Percentiles rank a stretch among this genome's conserved stretches.
Evolutionary conservation across 345 rosid genomes (phyloP).

Genomic region (Fremontodendron californicum): DNA sequence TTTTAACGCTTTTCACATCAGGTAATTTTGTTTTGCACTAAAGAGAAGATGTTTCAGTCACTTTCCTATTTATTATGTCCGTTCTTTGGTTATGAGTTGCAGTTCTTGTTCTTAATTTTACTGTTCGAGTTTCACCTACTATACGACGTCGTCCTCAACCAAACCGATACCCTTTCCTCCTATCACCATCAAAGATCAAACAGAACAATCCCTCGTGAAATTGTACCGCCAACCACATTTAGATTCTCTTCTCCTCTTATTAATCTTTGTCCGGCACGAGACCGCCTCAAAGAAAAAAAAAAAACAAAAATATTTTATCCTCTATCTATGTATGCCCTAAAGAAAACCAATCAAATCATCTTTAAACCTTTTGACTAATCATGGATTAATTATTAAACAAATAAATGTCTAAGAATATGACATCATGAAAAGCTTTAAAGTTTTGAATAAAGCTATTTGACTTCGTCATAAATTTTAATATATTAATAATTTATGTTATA

Average conservation of each 20-base stretch:
- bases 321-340: neutral
- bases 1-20: neutral
- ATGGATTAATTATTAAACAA: neutral
- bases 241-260: neutral
- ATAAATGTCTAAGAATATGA: neutral
- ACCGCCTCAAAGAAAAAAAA: neutral
- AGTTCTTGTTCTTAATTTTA: neutral
- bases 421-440: neutral
- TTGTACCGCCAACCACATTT: slow-evolving; percentile 7
- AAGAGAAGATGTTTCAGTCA: neutral
- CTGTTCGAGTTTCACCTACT: neutral
- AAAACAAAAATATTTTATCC: neutral
- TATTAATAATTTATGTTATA: no score
- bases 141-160: neutral
- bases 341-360: neutral
- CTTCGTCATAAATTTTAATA: neutral
- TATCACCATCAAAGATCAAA: slow-evolving; percentile 13
- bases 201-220: slow-evolving; percentile 25
- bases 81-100: neutral
- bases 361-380: neutral
- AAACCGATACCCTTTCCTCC: neutral
- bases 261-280: neutral
- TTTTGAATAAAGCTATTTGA: neutral
- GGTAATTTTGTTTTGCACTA: slow-evolving; percentile 10
- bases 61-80: slow-evolving; percentile 1